These are phyloP conservation scores for Phytomonas serpens DNA, from an alignment of 208 protist genomes.

Conservation along the genomic window DNA sequence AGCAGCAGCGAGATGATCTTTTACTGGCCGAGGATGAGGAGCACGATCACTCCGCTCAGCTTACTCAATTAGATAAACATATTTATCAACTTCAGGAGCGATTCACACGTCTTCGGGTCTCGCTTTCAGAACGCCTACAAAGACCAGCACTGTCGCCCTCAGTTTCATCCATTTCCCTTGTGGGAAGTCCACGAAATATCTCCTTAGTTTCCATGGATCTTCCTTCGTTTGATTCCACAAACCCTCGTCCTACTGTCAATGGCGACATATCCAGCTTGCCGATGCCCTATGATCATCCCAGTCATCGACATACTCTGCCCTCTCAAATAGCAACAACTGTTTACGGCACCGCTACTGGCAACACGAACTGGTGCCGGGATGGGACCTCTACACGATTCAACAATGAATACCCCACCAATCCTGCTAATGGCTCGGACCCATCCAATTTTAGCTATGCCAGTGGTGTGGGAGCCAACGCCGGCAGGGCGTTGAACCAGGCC, in stretches of 20 bases:
- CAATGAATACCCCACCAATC: not conserved
- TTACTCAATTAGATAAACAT: slow-evolving; percentile 29
- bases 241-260: not conserved
- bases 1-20: slow-evolving; percentile 56
- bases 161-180: slow-evolving; percentile 18
- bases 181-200: slow-evolving; percentile 15
- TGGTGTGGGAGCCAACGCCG: not conserved
- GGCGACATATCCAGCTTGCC: not conserved
- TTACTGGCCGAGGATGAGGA: slow-evolving; percentile 67
- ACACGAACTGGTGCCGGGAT: not conserved
- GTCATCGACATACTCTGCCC: not conserved
- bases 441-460: not conserved
- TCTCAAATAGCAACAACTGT: not conserved
- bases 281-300: not conserved
- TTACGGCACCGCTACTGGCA: not conserved
- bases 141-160: slow-evolving; percentile 17
- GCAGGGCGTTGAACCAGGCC: not conserved
- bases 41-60: slow-evolving; percentile 29
- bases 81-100: slow-evolving; percentile 37
- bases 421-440: not conserved
- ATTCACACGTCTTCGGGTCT: slow-evolving; percentile 33
- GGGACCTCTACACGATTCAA: not conserved
- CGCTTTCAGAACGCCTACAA: slow-evolving; percentile 40
- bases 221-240: not conserved
- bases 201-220: slow-evolving; percentile 12